Evolutionary conservation across 208 protist genomes (phyloP).

Genomic region (Acanthamoeba culbertsoni): DNA sequence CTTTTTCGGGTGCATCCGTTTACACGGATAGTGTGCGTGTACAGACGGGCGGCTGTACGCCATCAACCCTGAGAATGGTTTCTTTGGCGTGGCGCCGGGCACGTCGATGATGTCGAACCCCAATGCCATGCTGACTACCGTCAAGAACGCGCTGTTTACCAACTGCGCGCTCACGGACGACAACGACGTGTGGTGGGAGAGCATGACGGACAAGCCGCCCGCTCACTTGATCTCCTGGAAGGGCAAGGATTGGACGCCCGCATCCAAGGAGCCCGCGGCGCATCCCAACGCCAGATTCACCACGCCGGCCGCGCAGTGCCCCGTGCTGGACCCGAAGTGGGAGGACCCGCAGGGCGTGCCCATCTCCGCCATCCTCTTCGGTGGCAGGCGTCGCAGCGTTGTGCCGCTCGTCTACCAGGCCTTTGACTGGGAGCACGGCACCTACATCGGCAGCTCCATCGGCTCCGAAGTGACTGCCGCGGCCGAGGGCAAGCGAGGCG

Average conservation of each 20-base stretch:
- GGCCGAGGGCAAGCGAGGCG: constrained; percentile 74
- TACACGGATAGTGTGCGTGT: background rate
- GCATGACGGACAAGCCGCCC: constrained; percentile 80
- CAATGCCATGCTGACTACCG: constrained; percentile 75
- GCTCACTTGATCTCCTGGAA: constrained; percentile 76
- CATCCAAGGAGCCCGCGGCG: constrained; percentile 64
- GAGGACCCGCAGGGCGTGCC: constrained; percentile 82
- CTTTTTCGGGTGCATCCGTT: background rate
- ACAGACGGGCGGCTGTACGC: constrained; percentile 76
- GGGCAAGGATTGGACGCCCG: constrained; percentile 80
- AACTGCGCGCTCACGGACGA: constrained; percentile 84
- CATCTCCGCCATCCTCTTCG: constrained; percentile 86
- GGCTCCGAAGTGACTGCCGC: constrained; percentile 84
- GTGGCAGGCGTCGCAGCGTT: constrained; percentile 75
- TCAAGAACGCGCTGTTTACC: constrained; percentile 83
- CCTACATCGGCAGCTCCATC: constrained; percentile 80
- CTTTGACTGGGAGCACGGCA: constrained; percentile 84
- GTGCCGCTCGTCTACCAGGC: constrained; percentile 84
- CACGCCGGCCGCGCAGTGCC: constrained; percentile 79
- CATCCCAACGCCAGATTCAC: constrained; percentile 87
- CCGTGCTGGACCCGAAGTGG: constrained; percentile 79
- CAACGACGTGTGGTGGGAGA: constrained; percentile 88
- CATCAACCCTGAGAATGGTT: constrained; percentile 88
- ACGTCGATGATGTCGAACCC: constrained; percentile 77
- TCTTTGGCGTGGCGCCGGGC: constrained; percentile 89